A percentile compares a stretch with the other conserved stretches of the same genome.
These are phyloP conservation scores for Afroboletus lepidellus DNA, from an alignment of 1,284 basidiomycete species.

Conservation along the genomic window DNA sequence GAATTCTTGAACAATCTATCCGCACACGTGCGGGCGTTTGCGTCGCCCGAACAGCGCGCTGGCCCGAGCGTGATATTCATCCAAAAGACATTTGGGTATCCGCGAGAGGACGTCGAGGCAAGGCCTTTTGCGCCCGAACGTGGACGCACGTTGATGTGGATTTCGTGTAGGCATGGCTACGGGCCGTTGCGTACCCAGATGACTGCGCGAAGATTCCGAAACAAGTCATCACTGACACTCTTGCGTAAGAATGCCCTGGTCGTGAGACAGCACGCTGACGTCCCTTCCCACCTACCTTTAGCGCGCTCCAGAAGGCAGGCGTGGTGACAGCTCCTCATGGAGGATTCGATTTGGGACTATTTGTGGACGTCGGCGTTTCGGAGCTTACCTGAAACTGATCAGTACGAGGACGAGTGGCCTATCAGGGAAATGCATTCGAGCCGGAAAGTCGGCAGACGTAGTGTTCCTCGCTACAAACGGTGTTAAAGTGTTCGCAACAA, in stretches of 20 bases:
- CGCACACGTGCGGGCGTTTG: constrained; percentile 65
- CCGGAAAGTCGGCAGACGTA: background rate
- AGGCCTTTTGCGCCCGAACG: constrained; percentile 13
- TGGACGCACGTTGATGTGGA: background rate
- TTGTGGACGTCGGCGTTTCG: constrained; percentile 17
- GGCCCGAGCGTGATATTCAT: constrained; percentile 73
- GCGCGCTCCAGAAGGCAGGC: constrained; percentile 29
- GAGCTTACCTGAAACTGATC: constrained; percentile 17
- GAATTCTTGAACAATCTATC: constrained; percentile 68
- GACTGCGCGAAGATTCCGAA: constrained; percentile 63
- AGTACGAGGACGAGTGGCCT: background rate
- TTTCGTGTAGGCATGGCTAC: constrained; percentile 66
- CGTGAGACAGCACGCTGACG: background rate
- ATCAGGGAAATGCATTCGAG: background rate
- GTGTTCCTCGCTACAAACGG: constrained; percentile 7
- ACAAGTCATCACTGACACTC: constrained; percentile 65
- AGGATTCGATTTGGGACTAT: constrained; percentile 15
- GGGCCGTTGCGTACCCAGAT: constrained; percentile 73
- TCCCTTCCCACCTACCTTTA: constrained; percentile 4
- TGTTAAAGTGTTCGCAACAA: constrained; percentile 14
- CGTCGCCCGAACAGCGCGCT: constrained; percentile 60
- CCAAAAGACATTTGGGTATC: constrained; percentile 75
- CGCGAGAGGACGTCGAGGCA: constrained; percentile 73
- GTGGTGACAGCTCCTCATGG: constrained; percentile 19
- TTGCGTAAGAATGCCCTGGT: constrained; percentile 48